A percentile compares a stretch with the other conserved stretches of the same genome.
Conservation (phyloP, 371 early-diverging fungal species). For the Apophysomyces variabilis region DNA sequence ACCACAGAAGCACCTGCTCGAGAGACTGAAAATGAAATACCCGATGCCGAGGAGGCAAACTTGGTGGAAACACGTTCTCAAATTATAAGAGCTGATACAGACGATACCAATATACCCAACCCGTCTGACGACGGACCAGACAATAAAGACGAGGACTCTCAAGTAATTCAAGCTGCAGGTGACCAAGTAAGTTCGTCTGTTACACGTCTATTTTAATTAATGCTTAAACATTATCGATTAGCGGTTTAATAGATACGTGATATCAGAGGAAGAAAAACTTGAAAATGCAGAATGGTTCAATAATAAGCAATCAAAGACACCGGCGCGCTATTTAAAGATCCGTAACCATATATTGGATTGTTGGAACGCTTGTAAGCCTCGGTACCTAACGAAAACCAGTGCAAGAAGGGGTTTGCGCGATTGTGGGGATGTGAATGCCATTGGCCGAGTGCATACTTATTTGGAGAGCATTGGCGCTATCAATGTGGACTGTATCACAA, state of each 20-base stretch:
- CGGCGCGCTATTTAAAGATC: slow-evolving; percentile 83
- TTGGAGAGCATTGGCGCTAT: slow-evolving; percentile 83
- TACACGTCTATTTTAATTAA: background rate
- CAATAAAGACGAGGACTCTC: background rate
- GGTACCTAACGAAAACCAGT: slow-evolving; percentile 65
- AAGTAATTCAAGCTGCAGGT: background rate
- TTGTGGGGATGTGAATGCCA: slow-evolving; percentile 92
- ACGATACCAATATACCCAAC: slow-evolving; percentile 1
- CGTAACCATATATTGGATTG: slow-evolving; percentile 82
- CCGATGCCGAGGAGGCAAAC: no score
- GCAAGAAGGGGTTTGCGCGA: slow-evolving; percentile 49
- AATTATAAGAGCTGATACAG: background rate
- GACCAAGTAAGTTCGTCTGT: background rate
- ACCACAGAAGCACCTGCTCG: no score
- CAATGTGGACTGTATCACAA: slow-evolving; percentile 61
- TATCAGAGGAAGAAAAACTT: slow-evolving; percentile 64
- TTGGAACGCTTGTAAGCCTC: slow-evolving; percentile 71
- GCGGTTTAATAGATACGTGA: slow-evolving; percentile 30
- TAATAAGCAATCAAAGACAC: slow-evolving; percentile 79
- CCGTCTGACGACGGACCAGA: background rate
- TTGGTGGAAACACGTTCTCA: no score
- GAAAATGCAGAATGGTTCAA: slow-evolving; percentile 79
- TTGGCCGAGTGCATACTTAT: slow-evolving; percentile 86
- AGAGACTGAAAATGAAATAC: no score
- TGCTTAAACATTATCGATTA: background rate